A percentile compares a stretch with the other conserved stretches of the same genome.
These are phyloP conservation scores for Cryptococcus sp. DNA, from an alignment of 1,284 basidiomycete genomes.

Conservation along the genomic window DNA sequence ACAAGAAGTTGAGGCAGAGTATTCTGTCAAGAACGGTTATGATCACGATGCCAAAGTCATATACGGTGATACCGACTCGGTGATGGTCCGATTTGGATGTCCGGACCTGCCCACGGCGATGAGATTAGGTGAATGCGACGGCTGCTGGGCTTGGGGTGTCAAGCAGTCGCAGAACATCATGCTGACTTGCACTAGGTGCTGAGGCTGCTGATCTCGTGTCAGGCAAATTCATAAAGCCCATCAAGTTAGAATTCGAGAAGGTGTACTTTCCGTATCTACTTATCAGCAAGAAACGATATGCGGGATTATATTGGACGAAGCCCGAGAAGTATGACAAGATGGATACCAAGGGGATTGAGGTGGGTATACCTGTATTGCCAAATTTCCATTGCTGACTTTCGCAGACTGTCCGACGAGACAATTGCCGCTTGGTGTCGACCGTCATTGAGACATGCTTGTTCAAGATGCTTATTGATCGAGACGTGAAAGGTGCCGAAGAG, in stretches of 20 bases:
- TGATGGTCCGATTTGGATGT: conserved; percentile 94
- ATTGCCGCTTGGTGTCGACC: conserved; percentile 90
- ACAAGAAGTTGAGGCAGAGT: conserved; percentile 83
- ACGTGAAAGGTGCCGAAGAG: conserved; percentile 89
- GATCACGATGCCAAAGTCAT: conserved; percentile 85
- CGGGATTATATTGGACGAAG: conserved; percentile 92
- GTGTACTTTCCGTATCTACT: conserved; percentile 96
- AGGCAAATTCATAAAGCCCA: conserved; percentile 84
- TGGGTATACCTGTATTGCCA: conserved; percentile 48
- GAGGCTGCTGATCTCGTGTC: conserved; percentile 96
- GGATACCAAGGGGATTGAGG: conserved; percentile 98
- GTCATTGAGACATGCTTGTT: conserved; percentile 95
- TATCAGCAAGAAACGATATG: conserved; percentile 96
- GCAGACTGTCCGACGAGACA: conserved; percentile 92
- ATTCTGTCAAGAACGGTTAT: conserved; percentile 80
- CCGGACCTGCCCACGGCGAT: conserved; percentile 80
- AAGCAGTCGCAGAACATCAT: background rate
- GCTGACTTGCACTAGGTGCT: conserved; percentile 61
- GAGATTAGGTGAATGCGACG: conserved; percentile 69
- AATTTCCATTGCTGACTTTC: background rate
- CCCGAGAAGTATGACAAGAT: conserved; percentile 95
- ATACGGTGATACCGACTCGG: conserved; percentile 96
- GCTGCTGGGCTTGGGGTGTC: no score
- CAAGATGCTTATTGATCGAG: conserved; percentile 92
- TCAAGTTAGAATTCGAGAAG: conserved; percentile 98